Percentiles rank a stretch among this genome's conserved stretches.
Evolutionary conservation across 1,284 basidiomycete genomes (phyloP).

Genomic region (Leccinum subrobustum): DNA sequence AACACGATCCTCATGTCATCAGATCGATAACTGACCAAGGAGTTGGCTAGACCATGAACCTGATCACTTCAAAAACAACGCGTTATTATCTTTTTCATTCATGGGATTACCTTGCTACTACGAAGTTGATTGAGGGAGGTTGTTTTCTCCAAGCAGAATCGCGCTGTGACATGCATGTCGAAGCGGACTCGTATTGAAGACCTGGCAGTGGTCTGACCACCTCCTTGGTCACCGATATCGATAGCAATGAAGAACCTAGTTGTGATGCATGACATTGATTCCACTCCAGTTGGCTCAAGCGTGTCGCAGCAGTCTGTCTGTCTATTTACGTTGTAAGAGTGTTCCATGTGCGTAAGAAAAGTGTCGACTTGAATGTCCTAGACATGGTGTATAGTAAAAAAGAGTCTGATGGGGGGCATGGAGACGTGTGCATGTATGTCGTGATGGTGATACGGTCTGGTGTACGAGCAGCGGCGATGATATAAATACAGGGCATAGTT

Average conservation of each 20-base stretch:
- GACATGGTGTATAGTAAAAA: slow-evolving; percentile 1
- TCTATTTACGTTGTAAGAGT: background rate
- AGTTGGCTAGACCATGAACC: no score
- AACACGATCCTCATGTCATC: no score
- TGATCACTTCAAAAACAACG: no score
- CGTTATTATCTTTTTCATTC: no score
- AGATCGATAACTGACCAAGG: no score
- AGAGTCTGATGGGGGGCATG: background rate
- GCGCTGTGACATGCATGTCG: no score
- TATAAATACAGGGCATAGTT: slow-evolving; percentile 13
- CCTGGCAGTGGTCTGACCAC: background rate
- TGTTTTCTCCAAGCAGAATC: no score
- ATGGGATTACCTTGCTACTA: background rate
- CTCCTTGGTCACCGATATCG: no score
- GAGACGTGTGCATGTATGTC: background rate
- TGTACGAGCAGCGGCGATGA: background rate
- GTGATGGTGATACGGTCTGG: background rate
- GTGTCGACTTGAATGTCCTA: slow-evolving; percentile 4
- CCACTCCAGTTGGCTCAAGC: background rate
- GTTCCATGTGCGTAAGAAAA: slow-evolving; percentile 7
- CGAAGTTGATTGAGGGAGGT: background rate
- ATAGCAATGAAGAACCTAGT: no score
- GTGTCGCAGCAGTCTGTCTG: background rate
- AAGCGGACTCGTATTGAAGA: background rate
- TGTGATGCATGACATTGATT: background rate